A percentile compares a stretch with the other conserved stretches of the same genome.
phyloP scores from a whole-genome alignment of 768 basidiomycete genomes.

The Lepiota venenata region DNA sequence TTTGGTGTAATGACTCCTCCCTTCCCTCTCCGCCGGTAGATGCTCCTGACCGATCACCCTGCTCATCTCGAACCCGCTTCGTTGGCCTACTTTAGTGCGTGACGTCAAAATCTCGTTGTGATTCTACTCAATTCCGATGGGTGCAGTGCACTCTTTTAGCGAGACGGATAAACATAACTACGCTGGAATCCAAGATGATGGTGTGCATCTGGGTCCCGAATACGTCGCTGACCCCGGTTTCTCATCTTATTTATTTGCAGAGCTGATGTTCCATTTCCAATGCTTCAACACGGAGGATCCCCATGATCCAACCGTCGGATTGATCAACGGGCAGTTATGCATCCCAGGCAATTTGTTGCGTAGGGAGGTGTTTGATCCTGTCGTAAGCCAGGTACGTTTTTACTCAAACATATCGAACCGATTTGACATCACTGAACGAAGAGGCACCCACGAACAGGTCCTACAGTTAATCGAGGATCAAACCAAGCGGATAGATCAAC shows the following conservation, averaged over 20 bases:
- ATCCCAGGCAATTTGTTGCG: conserved; percentile 81
- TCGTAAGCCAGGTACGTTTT: conserved; percentile 65
- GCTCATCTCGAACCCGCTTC: conserved; percentile 80
- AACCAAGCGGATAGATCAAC: conserved; percentile 59
- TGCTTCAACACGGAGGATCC: conserved; percentile 88
- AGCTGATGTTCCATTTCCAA: conserved; percentile 83
- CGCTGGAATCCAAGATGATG: conserved; percentile 69
- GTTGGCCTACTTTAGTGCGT: conserved; percentile 74
- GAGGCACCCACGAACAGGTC: conserved; percentile 43
- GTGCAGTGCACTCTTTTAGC: conserved; percentile 76
- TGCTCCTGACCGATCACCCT: conserved; percentile 77
- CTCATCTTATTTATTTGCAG: conserved; percentile 32
- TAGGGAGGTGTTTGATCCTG: conserved; percentile 87
- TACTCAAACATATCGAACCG: conserved; percentile 4
- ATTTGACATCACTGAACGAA: not conserved
- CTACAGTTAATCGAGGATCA: conserved; percentile 79
- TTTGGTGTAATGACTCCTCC: not conserved
- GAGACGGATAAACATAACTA: conserved; percentile 86
- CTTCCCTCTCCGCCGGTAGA: conserved; percentile 18
- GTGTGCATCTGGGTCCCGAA: conserved; percentile 32
- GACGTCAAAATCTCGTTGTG: not conserved
- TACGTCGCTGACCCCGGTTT: conserved; percentile 2
- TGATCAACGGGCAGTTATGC: conserved; percentile 79
- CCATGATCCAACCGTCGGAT: conserved; percentile 74
- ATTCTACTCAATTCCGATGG: conserved; percentile 6